phyloP scores from a whole-genome alignment of 2,329 filamentous ascomycete species.

The Pseudonectria foliicola region DNA sequence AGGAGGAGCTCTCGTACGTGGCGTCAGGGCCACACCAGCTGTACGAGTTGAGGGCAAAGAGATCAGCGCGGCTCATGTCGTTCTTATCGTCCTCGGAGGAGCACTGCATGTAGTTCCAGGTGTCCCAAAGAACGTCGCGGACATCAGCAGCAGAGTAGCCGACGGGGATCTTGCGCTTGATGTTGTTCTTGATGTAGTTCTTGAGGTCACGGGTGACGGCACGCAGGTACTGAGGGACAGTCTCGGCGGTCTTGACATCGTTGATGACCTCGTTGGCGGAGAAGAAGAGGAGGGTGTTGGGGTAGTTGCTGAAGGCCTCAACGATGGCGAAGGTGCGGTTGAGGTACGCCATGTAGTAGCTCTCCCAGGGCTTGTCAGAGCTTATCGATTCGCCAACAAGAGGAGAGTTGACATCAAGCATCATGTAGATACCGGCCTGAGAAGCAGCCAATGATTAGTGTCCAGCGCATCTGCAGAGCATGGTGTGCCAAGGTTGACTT shows the following conservation, averaged over 20 bases:
- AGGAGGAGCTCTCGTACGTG: constrained; percentile 55
- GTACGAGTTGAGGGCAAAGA: constrained; percentile 70
- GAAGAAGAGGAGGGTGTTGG: constrained; percentile 67
- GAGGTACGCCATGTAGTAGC: constrained; percentile 53
- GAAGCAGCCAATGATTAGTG: constrained; percentile 1
- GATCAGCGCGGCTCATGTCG: constrained; percentile 59
- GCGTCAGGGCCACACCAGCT: constrained; percentile 61
- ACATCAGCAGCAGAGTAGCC: constrained; percentile 80
- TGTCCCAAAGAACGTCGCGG: constrained; percentile 63
- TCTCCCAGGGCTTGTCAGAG: constrained; percentile 48
- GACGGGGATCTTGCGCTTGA: constrained; percentile 62
- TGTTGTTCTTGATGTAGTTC: constrained; percentile 68
- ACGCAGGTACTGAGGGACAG: constrained; percentile 62
- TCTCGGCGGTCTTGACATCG: constrained; percentile 49
- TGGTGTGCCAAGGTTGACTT: constrained; percentile 8
- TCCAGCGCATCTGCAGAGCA: too few species aligned
- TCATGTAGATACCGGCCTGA: constrained; percentile 59
- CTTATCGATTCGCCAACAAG: constrained; percentile 50
- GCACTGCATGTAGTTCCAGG: constrained; percentile 71
- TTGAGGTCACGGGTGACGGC: constrained; percentile 75
- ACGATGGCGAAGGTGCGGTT: constrained; percentile 62
- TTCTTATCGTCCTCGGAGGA: constrained; percentile 43
- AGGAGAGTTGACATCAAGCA: constrained; percentile 63
- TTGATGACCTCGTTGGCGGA: constrained; percentile 75
- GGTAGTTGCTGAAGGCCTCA: constrained; percentile 60